Conservation (phyloP, 1,139 yeast species). For the Blastobotrys buckinghamii region DNA sequence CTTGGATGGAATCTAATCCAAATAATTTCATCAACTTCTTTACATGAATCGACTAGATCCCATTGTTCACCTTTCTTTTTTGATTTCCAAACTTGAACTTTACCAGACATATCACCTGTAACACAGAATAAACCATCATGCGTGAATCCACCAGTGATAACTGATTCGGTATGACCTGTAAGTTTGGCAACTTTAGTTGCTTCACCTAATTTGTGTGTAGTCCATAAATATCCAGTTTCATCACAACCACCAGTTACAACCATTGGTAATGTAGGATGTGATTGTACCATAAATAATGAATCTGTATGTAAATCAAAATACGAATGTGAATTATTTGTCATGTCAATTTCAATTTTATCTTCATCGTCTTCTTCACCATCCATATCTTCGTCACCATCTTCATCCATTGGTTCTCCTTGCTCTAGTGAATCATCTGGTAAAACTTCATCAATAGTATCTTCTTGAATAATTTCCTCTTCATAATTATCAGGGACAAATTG, state of each 20-base stretch:
- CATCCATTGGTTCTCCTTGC: slow-evolving; percentile 20
- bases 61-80: slow-evolving; percentile 75
- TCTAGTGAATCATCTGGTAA: slow-evolving; percentile 24
- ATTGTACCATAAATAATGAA: slow-evolving; percentile 71
- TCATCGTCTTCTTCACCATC: slow-evolving; percentile 51
- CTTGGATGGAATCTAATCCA: slow-evolving; percentile 81
- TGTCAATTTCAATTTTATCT: slow-evolving; percentile 60
- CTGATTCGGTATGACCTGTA: slow-evolving; percentile 80
- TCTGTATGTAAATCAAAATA: slow-evolving; percentile 87
- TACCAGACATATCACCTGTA: slow-evolving; percentile 94
- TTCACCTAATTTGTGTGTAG: slow-evolving; percentile 72
- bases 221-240: slow-evolving; percentile 84
- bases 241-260: slow-evolving; percentile 91
- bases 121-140: slow-evolving; percentile 72
- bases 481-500: background rate
- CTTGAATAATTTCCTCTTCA: slow-evolving; percentile 21
- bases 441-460: slow-evolving; percentile 26
- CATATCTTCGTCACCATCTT: slow-evolving; percentile 54
- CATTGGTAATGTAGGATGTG: slow-evolving; percentile 78
- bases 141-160: slow-evolving; percentile 78
- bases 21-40: slow-evolving; percentile 78
- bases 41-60: slow-evolving; percentile 63
- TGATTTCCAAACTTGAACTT: slow-evolving; percentile 65
- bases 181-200: slow-evolving; percentile 73
- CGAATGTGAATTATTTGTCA: slow-evolving; percentile 82